Percentiles rank a stretch among this genome's conserved stretches.
Conservation (phyloP, 2,329 filamentous ascomycete genomes). For the Colletotrichum noveboracense region DNA sequence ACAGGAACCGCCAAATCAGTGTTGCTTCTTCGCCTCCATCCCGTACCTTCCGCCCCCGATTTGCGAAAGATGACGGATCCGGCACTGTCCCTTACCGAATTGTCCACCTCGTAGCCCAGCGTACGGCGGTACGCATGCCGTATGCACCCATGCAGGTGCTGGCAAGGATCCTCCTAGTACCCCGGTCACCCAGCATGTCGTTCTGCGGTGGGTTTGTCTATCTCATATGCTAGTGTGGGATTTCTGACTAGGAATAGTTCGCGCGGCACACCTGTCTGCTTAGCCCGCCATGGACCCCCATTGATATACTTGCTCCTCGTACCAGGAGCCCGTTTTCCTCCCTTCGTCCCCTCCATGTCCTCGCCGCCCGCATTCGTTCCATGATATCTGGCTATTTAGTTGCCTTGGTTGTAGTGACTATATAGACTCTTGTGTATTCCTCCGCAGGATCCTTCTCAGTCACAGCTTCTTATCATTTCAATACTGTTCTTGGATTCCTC, state of each 20-base stretch:
- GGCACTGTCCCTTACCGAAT: background rate
- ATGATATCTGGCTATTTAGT: background rate
- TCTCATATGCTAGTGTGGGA: slow-evolving; percentile 15
- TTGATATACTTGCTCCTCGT: background rate
- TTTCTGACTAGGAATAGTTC: slow-evolving; percentile 19
- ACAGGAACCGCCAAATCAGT: background rate
- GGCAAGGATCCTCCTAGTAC: slow-evolving; percentile 16
- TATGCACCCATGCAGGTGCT: background rate
- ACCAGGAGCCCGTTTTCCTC: background rate
- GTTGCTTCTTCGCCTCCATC: background rate
- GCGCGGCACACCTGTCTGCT: slow-evolving; percentile 9
- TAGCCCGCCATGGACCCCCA: background rate
- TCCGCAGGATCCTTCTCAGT: background rate
- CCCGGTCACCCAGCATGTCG: slow-evolving; percentile 9
- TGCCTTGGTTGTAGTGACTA: background rate
- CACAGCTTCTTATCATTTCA: background rate
- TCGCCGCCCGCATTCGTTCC: slow-evolving; percentile 1
- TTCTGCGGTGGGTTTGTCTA: background rate
- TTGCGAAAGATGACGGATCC: background rate
- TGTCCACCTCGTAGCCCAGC: background rate
- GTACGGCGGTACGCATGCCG: background rate
- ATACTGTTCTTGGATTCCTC: background rate
- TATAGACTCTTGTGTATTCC: slow-evolving; percentile 4
- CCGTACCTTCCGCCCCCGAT: background rate
- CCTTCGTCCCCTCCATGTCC: background rate